phyloP scores from a whole-genome alignment of 140 eudicot species.

The Oenanthe javanica region DNA sequence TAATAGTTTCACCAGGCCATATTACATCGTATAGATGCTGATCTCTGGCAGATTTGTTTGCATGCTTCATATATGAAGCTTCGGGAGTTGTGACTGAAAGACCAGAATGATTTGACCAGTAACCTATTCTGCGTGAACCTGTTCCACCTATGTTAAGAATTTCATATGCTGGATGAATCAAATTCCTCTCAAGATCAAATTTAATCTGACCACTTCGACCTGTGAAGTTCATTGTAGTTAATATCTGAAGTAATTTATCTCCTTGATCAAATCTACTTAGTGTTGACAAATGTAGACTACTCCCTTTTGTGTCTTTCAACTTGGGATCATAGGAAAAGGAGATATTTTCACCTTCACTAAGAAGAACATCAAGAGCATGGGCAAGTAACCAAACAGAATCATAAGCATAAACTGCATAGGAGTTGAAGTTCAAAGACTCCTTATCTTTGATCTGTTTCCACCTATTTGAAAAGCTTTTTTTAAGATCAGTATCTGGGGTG shows the following conservation, averaged over 20 bases:
- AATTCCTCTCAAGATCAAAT: slow-evolving; percentile 65
- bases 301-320: slow-evolving; percentile 36
- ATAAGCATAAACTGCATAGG: slow-evolving; percentile 80
- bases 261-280: slow-evolving; percentile 64
- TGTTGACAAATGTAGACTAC: slow-evolving; percentile 39
- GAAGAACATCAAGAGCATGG: slow-evolving; percentile 54
- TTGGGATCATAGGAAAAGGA: slow-evolving; percentile 56
- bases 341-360: slow-evolving; percentile 39
- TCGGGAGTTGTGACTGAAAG: slow-evolving; percentile 66
- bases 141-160: slow-evolving; percentile 71
- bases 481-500: slow-evolving; percentile 47
- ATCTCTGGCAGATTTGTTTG: slow-evolving; percentile 31
- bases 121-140: slow-evolving; percentile 59
- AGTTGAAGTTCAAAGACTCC: slow-evolving; percentile 38
- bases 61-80: slow-evolving; percentile 32
- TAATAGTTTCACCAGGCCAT: slow-evolving; percentile 90
- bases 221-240: slow-evolving; percentile 48
- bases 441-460: slow-evolving; percentile 46
- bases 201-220: slow-evolving; percentile 66
- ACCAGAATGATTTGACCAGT: slow-evolving; percentile 83
- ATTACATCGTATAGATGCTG: slow-evolving; percentile 59
- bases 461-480: slow-evolving; percentile 25
- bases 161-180: slow-evolving; percentile 64
- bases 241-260: slow-evolving; percentile 39
- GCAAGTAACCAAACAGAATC: slow-evolving; percentile 86